Conservation (phyloP, 495 filamentous ascomycete genomes). For the Aspergillus diversus region DNA sequence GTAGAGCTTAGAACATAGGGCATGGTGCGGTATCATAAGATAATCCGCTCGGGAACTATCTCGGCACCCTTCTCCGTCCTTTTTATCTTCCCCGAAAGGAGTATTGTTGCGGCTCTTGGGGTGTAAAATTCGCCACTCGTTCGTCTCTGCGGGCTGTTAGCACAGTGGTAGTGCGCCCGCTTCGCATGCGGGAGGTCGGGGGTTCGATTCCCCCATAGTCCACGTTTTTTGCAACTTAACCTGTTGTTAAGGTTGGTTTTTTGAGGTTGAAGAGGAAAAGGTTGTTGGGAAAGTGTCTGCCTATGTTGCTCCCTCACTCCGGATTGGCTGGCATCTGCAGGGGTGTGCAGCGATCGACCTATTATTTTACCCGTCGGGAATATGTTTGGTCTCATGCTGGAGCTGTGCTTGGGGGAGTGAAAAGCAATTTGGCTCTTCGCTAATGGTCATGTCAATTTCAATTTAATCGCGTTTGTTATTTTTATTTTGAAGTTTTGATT, state of each 20-base stretch:
- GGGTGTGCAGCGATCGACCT: too few species aligned
- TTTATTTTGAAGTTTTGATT: too few species aligned
- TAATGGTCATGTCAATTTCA: too few species aligned
- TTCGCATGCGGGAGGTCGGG: conserved; percentile 33
- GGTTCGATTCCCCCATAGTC: conserved; percentile 33
- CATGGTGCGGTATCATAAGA: neutral
- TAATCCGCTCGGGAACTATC: too few species aligned
- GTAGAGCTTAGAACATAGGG: neutral
- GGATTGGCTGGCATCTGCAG: neutral
- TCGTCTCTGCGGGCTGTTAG: conserved; percentile 24
- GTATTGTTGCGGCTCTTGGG: neutral
- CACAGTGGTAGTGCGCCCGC: conserved; percentile 29
- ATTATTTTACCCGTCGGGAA: too few species aligned
- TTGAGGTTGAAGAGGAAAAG: neutral
- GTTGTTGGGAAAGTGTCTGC: neutral
- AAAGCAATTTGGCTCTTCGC: too few species aligned
- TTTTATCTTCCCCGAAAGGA: neutral
- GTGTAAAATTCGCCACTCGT: conserved; percentile 4
- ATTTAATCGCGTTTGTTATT: too few species aligned
- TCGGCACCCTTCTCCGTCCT: neutral
- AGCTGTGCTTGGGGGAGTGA: too few species aligned
- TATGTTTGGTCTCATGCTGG: too few species aligned
- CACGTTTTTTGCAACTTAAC: conserved; percentile 12
- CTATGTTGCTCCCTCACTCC: neutral
- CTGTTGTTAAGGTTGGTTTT: neutral